Percentiles rank a stretch among this genome's conserved stretches.
Conservation (phyloP, 805 yeast species). For the Saturnispora hagleri region DNA sequence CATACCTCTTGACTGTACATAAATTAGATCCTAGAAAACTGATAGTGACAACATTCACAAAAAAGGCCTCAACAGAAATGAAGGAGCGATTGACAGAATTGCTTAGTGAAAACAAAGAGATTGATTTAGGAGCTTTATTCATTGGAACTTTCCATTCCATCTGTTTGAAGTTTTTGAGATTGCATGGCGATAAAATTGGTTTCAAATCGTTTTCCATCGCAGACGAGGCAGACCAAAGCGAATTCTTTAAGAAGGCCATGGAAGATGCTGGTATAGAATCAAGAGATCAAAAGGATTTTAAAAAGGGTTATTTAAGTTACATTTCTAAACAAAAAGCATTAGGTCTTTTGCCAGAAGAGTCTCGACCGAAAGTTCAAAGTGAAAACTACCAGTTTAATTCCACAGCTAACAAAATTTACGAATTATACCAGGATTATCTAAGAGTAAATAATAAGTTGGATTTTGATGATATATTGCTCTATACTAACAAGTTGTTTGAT, state of each 20-base stretch:
- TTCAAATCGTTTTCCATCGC: constrained; percentile 43
- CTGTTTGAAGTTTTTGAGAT: constrained; percentile 50
- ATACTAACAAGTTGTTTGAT: constrained; percentile 40
- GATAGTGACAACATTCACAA: constrained; percentile 87
- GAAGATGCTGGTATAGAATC: constrained; percentile 7
- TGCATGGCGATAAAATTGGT: constrained; percentile 45
- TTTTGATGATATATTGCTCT: constrained; percentile 73
- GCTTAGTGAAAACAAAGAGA: constrained; percentile 25
- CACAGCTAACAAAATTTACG: constrained; percentile 31
- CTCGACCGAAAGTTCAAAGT: constrained; percentile 1
- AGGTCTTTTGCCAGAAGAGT: constrained; percentile 37
- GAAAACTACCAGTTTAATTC: not conserved
- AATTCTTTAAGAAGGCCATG: constrained; percentile 29
- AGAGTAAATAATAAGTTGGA: constrained; percentile 42
- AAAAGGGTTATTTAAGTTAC: constrained; percentile 23
- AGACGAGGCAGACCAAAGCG: constrained; percentile 51
- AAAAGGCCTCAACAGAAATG: constrained; percentile 87
- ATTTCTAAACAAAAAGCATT: constrained; percentile 51
- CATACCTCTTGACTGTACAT: constrained; percentile 47
- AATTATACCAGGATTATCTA: constrained; percentile 43
- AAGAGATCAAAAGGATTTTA: constrained; percentile 7
- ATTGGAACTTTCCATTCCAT: constrained; percentile 91
- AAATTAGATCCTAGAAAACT: constrained; percentile 51
- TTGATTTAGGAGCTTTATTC: constrained; percentile 36
- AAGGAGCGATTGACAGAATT: constrained; percentile 42